phyloP scores from a whole-genome alignment of 441 rosid genomes.

The Populus trichocarpa region DNA sequence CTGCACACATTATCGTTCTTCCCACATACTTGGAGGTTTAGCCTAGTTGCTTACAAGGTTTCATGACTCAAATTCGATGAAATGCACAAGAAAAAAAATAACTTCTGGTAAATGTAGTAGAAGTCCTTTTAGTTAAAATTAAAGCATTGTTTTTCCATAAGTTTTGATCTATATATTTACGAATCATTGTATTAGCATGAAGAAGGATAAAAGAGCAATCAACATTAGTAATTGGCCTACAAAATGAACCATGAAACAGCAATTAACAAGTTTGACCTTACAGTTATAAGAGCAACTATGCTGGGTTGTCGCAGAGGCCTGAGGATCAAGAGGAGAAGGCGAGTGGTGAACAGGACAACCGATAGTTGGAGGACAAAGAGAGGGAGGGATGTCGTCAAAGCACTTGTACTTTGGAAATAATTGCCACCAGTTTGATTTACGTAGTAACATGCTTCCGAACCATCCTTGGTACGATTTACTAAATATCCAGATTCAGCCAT shows the following conservation, averaged over 20 bases:
- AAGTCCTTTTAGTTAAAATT: no score
- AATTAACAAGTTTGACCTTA: not conserved
- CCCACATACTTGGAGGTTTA: no score
- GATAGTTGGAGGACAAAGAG: not conserved
- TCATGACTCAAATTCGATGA: no score
- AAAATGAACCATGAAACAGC: no score
- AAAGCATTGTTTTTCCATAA: not conserved
- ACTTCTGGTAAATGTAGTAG: no score
- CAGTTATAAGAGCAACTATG: not conserved
- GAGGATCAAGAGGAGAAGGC: constrained; percentile 2
- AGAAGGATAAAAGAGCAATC: no score
- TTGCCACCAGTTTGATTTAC: not conserved
- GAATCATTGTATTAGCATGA: no score
- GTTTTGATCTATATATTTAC: not conserved
- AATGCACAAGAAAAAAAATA: no score
- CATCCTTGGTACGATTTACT: not conserved
- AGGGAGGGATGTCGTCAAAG: not conserved
- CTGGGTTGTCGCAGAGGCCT: constrained; percentile 10
- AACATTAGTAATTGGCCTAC: not conserved
- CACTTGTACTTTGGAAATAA: not conserved
- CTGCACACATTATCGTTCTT: no score
- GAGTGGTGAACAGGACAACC: not conserved
- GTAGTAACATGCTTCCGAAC: not conserved
- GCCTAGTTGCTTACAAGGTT: no score
- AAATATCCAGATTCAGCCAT: not conserved